Conservation (phyloP, 306 rosid genomes). For the Luffa aegyptiaca region DNA sequence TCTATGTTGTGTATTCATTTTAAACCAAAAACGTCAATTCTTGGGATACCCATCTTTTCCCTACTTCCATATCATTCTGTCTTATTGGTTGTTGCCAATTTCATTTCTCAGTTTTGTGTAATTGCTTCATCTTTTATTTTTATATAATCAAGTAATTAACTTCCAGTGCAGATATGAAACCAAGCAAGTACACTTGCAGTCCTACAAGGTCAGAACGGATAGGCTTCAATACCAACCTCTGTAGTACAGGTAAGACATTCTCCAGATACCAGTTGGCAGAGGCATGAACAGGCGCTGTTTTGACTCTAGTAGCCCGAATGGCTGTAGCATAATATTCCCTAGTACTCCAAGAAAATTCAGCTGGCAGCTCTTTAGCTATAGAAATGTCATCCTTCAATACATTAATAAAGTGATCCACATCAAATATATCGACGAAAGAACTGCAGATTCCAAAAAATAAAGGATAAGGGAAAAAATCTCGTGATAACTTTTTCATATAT, state of each 20-base stretch:
- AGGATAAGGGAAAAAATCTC: conserved; percentile 11
- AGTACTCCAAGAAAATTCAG: conserved; percentile 81
- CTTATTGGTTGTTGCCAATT: background rate
- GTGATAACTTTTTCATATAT: conserved; percentile 3
- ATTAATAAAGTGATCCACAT: conserved; percentile 92
- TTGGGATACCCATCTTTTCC: background rate
- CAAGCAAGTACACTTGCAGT: background rate
- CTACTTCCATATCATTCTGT: background rate
- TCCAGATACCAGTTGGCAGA: conserved; percentile 85
- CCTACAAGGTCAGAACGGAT: background rate
- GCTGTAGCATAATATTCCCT: conserved; percentile 75
- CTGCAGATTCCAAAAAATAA: conserved; percentile 30
- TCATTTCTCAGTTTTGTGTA: background rate
- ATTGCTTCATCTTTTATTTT: background rate
- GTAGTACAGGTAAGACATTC: conserved; percentile 69
- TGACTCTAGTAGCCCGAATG: conserved; percentile 73
- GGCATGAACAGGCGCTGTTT: conserved; percentile 91
- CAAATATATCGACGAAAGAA: conserved; percentile 89
- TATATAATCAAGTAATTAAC: background rate
- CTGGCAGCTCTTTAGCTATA: conserved; percentile 78
- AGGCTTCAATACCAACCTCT: conserved; percentile 52
- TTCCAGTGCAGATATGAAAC: background rate
- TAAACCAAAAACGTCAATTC: background rate
- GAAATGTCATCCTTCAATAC: conserved; percentile 74
- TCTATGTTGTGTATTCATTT: background rate